Evolutionary conservation across 176 grass and related monocot species (phyloP).

Genomic region (Oryza meyeriana): DNA sequence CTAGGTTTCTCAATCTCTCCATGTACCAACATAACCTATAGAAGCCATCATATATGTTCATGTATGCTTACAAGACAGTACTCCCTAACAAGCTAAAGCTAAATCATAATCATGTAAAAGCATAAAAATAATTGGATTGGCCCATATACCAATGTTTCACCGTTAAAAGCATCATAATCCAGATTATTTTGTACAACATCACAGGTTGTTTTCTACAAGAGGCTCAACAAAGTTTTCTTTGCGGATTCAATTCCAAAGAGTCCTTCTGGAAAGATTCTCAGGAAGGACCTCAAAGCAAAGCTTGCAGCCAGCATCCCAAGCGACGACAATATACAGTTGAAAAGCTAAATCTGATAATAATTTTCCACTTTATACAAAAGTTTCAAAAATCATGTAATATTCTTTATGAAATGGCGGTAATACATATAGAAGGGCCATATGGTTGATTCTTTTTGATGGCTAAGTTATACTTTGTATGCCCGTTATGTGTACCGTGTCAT

Average conservation of each 20-base stretch:
- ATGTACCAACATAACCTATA: background rate
- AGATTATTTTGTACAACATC: background rate
- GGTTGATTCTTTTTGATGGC: slow-evolving; percentile 54
- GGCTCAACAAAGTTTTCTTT: slow-evolving; percentile 85
- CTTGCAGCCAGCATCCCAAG: slow-evolving; percentile 46
- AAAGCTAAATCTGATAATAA: slow-evolving; percentile 17
- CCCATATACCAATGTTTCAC: background rate
- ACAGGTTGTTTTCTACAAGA: slow-evolving; percentile 96
- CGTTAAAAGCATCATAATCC: background rate
- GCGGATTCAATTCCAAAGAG: slow-evolving; percentile 72
- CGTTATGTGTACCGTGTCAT: slow-evolving; percentile 38
- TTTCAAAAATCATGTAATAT: slow-evolving; percentile 45
- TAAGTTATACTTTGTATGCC: slow-evolving; percentile 30
- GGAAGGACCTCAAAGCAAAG: slow-evolving; percentile 88
- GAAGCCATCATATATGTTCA: background rate
- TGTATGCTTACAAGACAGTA: background rate
- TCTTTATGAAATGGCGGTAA: slow-evolving; percentile 36
- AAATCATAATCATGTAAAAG: background rate
- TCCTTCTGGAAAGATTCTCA: slow-evolving; percentile 83
- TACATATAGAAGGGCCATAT: slow-evolving; percentile 36
- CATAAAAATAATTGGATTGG: background rate
- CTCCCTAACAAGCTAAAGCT: background rate
- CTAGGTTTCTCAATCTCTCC: background rate
- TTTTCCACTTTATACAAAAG: background rate
- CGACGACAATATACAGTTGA: background rate